A percentile compares a stretch with the other conserved stretches of the same genome.
Conservation (phyloP, 2,329 filamentous ascomycete species). For the Pseudogymnoascus sp. region DNA sequence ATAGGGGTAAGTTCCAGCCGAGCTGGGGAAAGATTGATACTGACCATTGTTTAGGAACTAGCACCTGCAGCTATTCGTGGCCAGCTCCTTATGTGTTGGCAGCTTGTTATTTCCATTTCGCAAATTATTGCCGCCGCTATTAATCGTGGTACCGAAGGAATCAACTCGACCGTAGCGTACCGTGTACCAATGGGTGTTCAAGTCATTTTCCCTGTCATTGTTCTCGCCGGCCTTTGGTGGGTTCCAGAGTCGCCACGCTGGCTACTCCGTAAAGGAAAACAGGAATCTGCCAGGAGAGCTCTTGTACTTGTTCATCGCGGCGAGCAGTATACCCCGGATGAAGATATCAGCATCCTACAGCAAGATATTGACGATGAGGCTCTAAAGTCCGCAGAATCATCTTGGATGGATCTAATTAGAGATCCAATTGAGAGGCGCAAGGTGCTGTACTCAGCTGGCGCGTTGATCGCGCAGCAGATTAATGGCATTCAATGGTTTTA, state of each 20-base stretch:
- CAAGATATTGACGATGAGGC: slow-evolving; percentile 12
- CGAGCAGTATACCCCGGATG: slow-evolving; percentile 25
- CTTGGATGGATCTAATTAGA: slow-evolving; percentile 33
- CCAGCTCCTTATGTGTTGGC: slow-evolving; percentile 33
- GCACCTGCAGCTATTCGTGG: slow-evolving; percentile 28
- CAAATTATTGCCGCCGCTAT: slow-evolving; percentile 31
- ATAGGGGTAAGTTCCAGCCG: slow-evolving; percentile 22
- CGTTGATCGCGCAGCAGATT: slow-evolving; percentile 40
- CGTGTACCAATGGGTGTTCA: slow-evolving; percentile 26
- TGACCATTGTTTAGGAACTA: slow-evolving; percentile 18
- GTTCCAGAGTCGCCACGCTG: slow-evolving; percentile 26
- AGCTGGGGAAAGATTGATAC: not conserved
- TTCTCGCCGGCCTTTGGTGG: slow-evolving; percentile 20
- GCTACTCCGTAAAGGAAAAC: slow-evolving; percentile 26
- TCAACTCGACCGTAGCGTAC: slow-evolving; percentile 23
- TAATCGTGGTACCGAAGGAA: slow-evolving; percentile 24
- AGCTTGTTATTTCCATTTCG: slow-evolving; percentile 31
- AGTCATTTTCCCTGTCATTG: slow-evolving; percentile 19
- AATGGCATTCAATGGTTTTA: slow-evolving; percentile 42
- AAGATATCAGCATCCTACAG: slow-evolving; percentile 21
- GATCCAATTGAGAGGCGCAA: slow-evolving; percentile 41
- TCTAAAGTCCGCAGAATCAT: slow-evolving; percentile 24
- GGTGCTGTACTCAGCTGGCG: slow-evolving; percentile 36
- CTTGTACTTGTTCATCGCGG: slow-evolving; percentile 30
- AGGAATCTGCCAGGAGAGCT: slow-evolving; percentile 25